Conservation (phyloP, 2,329 filamentous ascomycete species). For the Diaporthe nobilis region DNA sequence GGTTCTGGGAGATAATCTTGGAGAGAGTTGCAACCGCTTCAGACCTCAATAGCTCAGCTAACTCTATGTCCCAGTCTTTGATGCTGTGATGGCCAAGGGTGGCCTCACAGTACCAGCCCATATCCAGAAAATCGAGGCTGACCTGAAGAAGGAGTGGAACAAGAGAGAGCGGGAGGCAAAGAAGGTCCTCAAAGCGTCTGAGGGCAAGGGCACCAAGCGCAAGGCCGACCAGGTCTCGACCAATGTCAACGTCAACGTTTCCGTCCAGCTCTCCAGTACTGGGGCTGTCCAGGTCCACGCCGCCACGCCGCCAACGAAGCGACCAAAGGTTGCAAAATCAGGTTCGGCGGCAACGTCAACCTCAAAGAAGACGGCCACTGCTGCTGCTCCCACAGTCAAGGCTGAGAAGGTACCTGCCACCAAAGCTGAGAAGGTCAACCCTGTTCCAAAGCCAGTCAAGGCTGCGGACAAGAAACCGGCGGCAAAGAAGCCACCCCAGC, state of each 20-base stretch:
- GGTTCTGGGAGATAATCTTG: background rate
- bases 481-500: background rate
- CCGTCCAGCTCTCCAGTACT: slow-evolving; percentile 45
- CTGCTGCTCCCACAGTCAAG: background rate
- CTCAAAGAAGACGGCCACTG: slow-evolving; percentile 17
- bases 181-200: slow-evolving; percentile 49
- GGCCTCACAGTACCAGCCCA: slow-evolving; percentile 63
- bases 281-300: slow-evolving; percentile 38
- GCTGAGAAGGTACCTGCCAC: slow-evolving; percentile 16
- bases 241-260: slow-evolving; percentile 49
- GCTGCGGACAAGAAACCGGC: slow-evolving; percentile 42
- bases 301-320: slow-evolving; percentile 45
- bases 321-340: slow-evolving; percentile 45
- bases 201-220: slow-evolving; percentile 49
- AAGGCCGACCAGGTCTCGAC: slow-evolving; percentile 45
- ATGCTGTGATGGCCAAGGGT: slow-evolving; percentile 63
- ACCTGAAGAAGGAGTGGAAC: slow-evolving; percentile 71
- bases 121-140: slow-evolving; percentile 64
- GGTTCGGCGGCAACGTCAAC: slow-evolving; percentile 13
- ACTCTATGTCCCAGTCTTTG: slow-evolving; percentile 55
- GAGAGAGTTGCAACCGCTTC: background rate
- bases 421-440: slow-evolving; percentile 7
- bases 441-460: slow-evolving; percentile 13
- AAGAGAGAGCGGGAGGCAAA: slow-evolving; percentile 65
- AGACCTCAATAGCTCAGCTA: background rate